Base-by-base conservation (phyloP, 768 basidiomycete genomes). In the Tricholoma matsutake region DNA sequence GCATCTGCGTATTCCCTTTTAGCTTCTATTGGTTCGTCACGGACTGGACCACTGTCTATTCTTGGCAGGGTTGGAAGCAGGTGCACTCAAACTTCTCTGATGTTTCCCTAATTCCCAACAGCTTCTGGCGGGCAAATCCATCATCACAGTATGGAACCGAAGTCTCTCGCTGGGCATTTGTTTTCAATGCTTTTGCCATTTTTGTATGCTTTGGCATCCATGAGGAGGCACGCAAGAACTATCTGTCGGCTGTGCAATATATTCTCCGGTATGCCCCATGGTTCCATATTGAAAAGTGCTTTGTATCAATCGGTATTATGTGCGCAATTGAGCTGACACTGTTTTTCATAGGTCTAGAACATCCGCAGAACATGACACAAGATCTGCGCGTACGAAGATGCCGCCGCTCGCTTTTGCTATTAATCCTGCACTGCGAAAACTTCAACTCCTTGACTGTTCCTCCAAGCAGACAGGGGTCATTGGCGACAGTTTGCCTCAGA, bases 191-290 rank as follows among this genome's bases (percentile, higher is more conserved):
- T 56, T 56, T 56, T n/a, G 28, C 16, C 55, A 28, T 56, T n/a
- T 56, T 56, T 13, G 39, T 16, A 41, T 39, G 14, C 31, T 39
- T 56, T 28, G 55, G 55, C 3, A 8, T 56, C 28, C 37, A 22
- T 25, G 18, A 43, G 22, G 37, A 43, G 39, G 35, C 39, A 16
- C 25, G 35, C 22, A 39, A 14, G 7, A 41, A 18, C 9, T 56
- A 43, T 29, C 54, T 63, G 4, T 60, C 68, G 0, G 11, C 55
- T 20, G 37, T 18, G 14, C 55, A n/a, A 56, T 43, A 5, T 22
- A 18, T 41, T 29, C 29, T 39, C 39, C 22, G 11, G 5, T 22
- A 7, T 6, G 39, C 43, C 11, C 25, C 3, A 14, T 2, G 35
- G 14, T 43, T n/a, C 18, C 39, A 14, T 13, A 14, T 8, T n/a